phyloP scores from a whole-genome alignment of 2,329 filamentous ascomycete species.

The Neoascochyta sp. region DNA sequence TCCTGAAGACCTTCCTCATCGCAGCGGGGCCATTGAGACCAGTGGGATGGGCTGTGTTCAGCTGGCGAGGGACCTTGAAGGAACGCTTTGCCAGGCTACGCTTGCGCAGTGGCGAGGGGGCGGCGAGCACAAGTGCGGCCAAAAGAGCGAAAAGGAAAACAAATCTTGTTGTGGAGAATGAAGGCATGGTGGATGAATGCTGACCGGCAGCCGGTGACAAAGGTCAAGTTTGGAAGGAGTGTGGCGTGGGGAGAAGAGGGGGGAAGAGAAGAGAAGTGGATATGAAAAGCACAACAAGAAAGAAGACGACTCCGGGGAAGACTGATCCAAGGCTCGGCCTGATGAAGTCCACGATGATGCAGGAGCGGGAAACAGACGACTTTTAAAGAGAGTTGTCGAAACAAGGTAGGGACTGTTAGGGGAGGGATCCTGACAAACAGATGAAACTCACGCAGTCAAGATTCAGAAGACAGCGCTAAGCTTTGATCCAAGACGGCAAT shows the following conservation, averaged over 20 bases:
- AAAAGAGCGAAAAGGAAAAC: conserved; percentile 49
- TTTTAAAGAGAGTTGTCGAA: conserved; percentile 25
- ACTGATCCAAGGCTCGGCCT: conserved; percentile 32
- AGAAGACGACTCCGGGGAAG: no score
- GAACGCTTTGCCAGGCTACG: conserved; percentile 50
- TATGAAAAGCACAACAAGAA: conserved; percentile 19
- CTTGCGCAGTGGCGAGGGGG: conserved; percentile 36
- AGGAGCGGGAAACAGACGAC: conserved; percentile 22
- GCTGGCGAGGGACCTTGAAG: conserved; percentile 59
- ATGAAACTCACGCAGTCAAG: conserved; percentile 12
- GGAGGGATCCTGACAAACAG: conserved; percentile 9
- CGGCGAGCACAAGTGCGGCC: conserved; percentile 47
- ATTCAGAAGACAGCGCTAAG: conserved; percentile 8
- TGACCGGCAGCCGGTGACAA: conserved; percentile 39
- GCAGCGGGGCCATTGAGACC: conserved; percentile 56
- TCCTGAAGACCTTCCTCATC: conserved; percentile 63
- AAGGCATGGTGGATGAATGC: conserved; percentile 38
- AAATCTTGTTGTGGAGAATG: conserved; percentile 31
- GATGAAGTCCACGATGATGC: conserved; percentile 26
- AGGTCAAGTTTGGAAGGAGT: conserved; percentile 17
- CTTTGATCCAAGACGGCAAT: conserved; percentile 10
- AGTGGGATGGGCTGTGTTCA: conserved; percentile 53
- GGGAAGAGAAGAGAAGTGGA: conserved; percentile 12
- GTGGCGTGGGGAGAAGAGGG: conserved; percentile 16
- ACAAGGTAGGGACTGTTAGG: conserved; percentile 8